Base-by-base conservation (phyloP, 1,284 basidiomycete genomes). In the Marasmius fiardii region DNA sequence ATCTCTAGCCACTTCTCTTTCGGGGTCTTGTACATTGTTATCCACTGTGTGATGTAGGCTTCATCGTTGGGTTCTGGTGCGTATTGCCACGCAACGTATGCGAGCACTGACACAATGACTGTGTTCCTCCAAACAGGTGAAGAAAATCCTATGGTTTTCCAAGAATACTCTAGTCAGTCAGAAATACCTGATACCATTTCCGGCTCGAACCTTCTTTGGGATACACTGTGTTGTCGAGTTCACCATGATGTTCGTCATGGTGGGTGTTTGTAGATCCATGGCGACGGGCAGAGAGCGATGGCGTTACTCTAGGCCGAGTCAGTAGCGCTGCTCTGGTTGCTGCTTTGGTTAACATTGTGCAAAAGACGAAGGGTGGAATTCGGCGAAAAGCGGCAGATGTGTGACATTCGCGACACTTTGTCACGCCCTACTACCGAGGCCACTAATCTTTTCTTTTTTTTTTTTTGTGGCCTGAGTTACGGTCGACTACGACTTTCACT, bases 51-150 rank as follows among this genome's bases (percentile, higher is more conserved):
- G 64, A 90, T 64, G 64, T 80, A 80, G 53, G 76, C 78, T 55
- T 85, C 80, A 37, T 86, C 79, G 26, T 71, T 71, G 4, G 80
- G 77, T 54, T 76, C 72, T 1, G 88, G 88, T 3, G 85, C 83
- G 64, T 76, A 85, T 68, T 88, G 88, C 73, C 86, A 86, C 58
- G 79, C 79, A 14, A 73, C 79, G 37, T 75, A 79, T 43, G 70
- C 74, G 16, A 75, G 71, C 31, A 83, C 56, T 18, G 78, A 75
- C 26, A 73, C 67, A 18, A 86, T 57, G 26, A 83, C 60, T 6
- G 79, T 77, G 57, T 81, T 82, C 39, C 82, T 72, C 88, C 87
- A 90, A 61, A 83, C 78, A 24, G 82, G 72, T 23, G 79, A 80
- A 28, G 71, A 70, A 66, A 90, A 89, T 31, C 78, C 88, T 76